A percentile compares a stretch with the other conserved stretches of the same genome.
phyloP scores from a whole-genome alignment of 1,284 basidiomycete genomes.

The Tylopilus orsonianus region DNA sequence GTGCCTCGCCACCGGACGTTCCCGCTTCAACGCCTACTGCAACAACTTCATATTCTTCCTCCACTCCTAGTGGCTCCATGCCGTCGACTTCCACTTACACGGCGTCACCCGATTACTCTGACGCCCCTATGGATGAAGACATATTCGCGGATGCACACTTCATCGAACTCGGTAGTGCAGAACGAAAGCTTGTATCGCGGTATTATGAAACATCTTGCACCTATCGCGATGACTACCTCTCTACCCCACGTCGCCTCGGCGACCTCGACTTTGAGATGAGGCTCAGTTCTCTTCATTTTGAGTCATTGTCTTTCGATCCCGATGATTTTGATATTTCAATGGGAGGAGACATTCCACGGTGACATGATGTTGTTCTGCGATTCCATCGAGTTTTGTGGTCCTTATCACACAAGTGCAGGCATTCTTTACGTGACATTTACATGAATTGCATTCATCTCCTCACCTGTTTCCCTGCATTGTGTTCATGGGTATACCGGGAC shows the following conservation, averaged over 20 bases:
- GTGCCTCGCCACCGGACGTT: slow-evolving; percentile 35
- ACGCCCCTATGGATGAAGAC: slow-evolving; percentile 23
- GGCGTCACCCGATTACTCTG: slow-evolving; percentile 14
- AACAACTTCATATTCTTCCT: slow-evolving; percentile 1
- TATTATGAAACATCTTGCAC: slow-evolving; percentile 7
- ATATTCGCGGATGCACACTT: slow-evolving; percentile 15
- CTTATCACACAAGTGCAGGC: slow-evolving; percentile 1
- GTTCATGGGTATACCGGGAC: slow-evolving; percentile 1
- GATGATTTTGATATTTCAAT: slow-evolving; percentile 44
- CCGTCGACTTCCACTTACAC: slow-evolving; percentile 16
- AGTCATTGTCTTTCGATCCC: slow-evolving; percentile 61
- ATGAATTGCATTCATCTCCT: slow-evolving; percentile 5
- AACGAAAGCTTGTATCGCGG: slow-evolving; percentile 10
- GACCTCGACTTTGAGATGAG: slow-evolving; percentile 58
- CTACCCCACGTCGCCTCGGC: slow-evolving; percentile 11
- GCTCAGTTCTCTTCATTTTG: slow-evolving; percentile 69
- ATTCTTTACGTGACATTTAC: slow-evolving; percentile 5
- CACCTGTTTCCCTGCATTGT: background rate
- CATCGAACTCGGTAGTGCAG: slow-evolving; percentile 19
- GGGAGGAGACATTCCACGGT: slow-evolving; percentile 16
- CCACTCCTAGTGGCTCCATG: background rate
- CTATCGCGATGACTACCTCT: background rate
- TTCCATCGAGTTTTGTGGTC: background rate
- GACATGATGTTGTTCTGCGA: slow-evolving; percentile 8
- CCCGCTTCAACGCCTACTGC: slow-evolving; percentile 1